Percentiles rank a stretch among this genome's conserved stretches.
Evolutionary conservation across 352 stramenopile genomes (phyloP).

Genomic region (Phytophthora cryptogea): DNA sequence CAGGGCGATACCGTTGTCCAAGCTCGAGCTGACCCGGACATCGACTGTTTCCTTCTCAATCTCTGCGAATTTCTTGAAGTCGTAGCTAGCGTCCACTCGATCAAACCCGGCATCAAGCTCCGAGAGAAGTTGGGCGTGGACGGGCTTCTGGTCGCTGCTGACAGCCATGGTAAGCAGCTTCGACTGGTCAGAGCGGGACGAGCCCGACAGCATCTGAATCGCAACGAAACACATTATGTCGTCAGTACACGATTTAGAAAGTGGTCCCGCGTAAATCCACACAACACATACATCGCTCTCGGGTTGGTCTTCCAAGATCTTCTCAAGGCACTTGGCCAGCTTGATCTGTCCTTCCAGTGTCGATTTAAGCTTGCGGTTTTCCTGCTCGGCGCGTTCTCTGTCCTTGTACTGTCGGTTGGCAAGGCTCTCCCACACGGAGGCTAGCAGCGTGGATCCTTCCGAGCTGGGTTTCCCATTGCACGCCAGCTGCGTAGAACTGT

Average conservation of each 20-base stretch:
- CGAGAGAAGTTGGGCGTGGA: slow-evolving; percentile 29
- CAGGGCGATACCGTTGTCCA: slow-evolving; percentile 31
- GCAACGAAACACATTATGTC: slow-evolving; percentile 1
- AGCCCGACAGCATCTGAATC: slow-evolving; percentile 8
- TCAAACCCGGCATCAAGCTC: slow-evolving; percentile 31
- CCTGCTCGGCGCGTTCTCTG: slow-evolving; percentile 38
- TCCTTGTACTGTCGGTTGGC: slow-evolving; percentile 45
- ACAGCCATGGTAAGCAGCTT: slow-evolving; percentile 26
- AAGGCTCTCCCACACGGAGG: slow-evolving; percentile 45
- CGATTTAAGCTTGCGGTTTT: slow-evolving; percentile 49
- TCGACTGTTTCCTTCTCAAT: slow-evolving; percentile 28
- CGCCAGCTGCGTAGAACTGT: slow-evolving; percentile 11
- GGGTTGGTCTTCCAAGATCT: slow-evolving; percentile 38
- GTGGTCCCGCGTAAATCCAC: not conserved
- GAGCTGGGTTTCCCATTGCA: slow-evolving; percentile 21
- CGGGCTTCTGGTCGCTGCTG: slow-evolving; percentile 21
- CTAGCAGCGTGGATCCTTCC: slow-evolving; percentile 15
- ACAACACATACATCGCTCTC: slow-evolving; percentile 26
- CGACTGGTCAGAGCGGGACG: slow-evolving; percentile 10
- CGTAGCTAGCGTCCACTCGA: slow-evolving; percentile 31
- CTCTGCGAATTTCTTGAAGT: slow-evolving; percentile 20
- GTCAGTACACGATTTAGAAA: slow-evolving; percentile 3
- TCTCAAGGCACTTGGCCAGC: slow-evolving; percentile 44
- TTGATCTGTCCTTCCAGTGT: slow-evolving; percentile 44
- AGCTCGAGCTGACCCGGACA: slow-evolving; percentile 29